phyloP scores from a whole-genome alignment of 345 rosid genomes.

The Camelina neglecta region DNA sequence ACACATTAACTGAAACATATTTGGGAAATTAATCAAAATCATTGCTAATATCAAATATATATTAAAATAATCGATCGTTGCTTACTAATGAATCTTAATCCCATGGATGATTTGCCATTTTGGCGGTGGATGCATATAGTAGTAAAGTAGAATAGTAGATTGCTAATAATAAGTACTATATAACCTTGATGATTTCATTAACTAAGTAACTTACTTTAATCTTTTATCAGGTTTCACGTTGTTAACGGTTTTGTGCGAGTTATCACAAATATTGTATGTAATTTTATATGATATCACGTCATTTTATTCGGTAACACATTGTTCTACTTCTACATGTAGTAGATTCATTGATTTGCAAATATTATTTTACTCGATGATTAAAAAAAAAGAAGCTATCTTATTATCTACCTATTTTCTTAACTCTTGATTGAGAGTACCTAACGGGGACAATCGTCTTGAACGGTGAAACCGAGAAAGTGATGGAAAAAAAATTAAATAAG shows the following conservation, averaged over 20 bases:
- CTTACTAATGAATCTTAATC: conserved; percentile 34
- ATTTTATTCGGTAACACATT: background rate
- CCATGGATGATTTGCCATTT: background rate
- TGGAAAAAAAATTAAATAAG: background rate
- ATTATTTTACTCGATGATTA: background rate
- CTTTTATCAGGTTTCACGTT: background rate
- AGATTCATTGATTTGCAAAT: background rate
- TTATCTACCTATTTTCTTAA: background rate
- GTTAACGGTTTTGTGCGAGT: background rate
- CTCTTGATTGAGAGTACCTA: background rate
- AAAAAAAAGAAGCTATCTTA: too few species aligned
- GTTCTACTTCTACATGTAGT: background rate
- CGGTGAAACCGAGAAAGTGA: background rate
- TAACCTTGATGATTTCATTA: too few species aligned
- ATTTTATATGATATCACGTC: background rate
- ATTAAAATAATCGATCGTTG: conserved; percentile 26
- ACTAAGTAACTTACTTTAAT: background rate
- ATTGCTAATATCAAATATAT: background rate
- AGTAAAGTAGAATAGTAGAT: too few species aligned
- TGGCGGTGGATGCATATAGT: background rate
- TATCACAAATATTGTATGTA: too few species aligned
- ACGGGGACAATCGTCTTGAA: background rate
- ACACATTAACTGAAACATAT: conserved; percentile 41
- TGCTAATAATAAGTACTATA: background rate
- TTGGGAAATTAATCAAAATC: conserved; percentile 2